Evolutionary conservation across 352 stramenopile genomes (phyloP), one percentile per base, ranked within the genome.

Genomic region (Globisporangium apiculatum): DNA sequence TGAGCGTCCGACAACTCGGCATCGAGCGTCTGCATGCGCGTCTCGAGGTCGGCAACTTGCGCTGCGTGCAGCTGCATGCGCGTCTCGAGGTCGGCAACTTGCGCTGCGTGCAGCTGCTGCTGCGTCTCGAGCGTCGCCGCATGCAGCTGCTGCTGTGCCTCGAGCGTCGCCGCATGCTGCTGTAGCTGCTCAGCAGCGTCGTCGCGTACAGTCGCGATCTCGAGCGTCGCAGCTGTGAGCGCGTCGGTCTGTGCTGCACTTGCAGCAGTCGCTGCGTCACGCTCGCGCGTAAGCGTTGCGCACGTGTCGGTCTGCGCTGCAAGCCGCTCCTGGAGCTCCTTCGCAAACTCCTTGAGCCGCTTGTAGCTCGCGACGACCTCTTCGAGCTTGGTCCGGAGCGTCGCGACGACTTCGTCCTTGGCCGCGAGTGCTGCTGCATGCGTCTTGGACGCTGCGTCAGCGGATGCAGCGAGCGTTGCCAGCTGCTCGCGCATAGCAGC

Each of bases 351-450:
- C 51, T 86, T 86, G 11, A 86, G 48, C 0, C 75, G 73, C 51
- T 87, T 86, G 54, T 86, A 87, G 53, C 71, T 72, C n/a, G 18
- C 50, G 48, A 87, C 70, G 11, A 91, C 61, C n/a, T 86, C 77
- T 60, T 83, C 76, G 10, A 83, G 60, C 63, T 85, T 85, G 1
- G 70, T 62, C 48, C 86, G 83, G 31, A 89, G 60, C 51, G 71
- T 83, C 3, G 48, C 48, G 35, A 87, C 75, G 46, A 83, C 61
- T 7, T 84, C 75, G 31, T 88, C 73, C 17, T 80, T 76, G 37
- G 71, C 49, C 0, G 49, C 31, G 1, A 76, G 41, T 1, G 48
- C 10, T 3, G 58, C 42, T 24, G 42, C 37, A 14, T 47, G 40
- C 24, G 38, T 43, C 14, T 37, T 50, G 1, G 45, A 40, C 0